Evolutionary conservation across 2,329 filamentous ascomycete species (phyloP).

Genomic region (Pseudocercospora pini-densiflorae): DNA sequence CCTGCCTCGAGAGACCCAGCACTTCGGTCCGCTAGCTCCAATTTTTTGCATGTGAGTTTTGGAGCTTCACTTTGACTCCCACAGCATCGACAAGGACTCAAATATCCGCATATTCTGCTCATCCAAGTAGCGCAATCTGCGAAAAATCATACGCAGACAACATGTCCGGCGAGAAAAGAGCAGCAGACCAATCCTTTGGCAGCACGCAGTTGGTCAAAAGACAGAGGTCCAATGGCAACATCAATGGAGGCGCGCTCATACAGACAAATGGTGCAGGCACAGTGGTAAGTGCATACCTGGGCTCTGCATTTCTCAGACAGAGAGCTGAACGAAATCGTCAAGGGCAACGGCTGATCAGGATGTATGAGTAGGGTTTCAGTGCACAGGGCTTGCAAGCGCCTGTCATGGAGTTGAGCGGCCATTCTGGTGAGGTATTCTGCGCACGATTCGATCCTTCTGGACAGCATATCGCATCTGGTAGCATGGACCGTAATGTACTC

Average conservation of each 20-base stretch:
- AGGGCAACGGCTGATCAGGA: constrained; percentile 32
- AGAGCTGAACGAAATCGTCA: constrained; percentile 32
- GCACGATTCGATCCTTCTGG: constrained; percentile 89
- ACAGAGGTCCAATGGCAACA: constrained; percentile 71
- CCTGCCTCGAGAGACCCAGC: not conserved
- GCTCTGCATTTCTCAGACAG: constrained; percentile 35
- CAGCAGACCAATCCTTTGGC: constrained; percentile 81
- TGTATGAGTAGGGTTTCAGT: constrained; percentile 65
- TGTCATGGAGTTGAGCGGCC: constrained; percentile 87
- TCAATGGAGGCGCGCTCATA: constrained; percentile 60
- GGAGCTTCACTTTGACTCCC: not conserved
- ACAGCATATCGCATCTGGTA: constrained; percentile 87
- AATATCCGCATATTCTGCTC: not conserved
- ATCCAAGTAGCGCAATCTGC: not conserved
- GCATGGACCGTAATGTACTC: constrained; percentile 93
- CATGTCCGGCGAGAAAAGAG: constrained; percentile 92
- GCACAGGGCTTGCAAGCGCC: constrained; percentile 86
- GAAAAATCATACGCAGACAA: not conserved
- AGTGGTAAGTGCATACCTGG: constrained; percentile 59
- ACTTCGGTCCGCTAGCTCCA: not conserved
- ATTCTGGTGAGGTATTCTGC: constrained; percentile 83
- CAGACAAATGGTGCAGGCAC: constrained; percentile 66
- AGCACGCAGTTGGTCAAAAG: constrained; percentile 85
- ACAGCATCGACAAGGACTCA: not conserved
- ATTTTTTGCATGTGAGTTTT: constrained; percentile 4